Percentiles rank a stretch among this genome's conserved stretches.
Evolutionary conservation across 768 basidiomycete species (phyloP).

Genomic region (Wakefieldia striispora): DNA sequence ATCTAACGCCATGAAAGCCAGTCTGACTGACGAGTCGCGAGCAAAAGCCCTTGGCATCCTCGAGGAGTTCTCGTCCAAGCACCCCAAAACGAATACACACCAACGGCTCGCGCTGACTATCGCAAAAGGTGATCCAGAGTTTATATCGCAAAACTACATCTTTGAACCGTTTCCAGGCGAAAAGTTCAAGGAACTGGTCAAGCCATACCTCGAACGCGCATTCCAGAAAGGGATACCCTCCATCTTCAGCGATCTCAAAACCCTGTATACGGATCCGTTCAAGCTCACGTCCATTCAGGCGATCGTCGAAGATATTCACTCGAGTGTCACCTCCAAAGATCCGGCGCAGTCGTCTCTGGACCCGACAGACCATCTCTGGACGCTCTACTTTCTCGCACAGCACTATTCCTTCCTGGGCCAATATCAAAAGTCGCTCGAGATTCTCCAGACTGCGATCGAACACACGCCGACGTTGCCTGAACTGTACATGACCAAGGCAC

Average conservation of each 20-base stretch:
- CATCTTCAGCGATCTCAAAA: constrained; percentile 88
- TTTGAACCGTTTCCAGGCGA: constrained; percentile 42
- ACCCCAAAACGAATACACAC: constrained; percentile 70
- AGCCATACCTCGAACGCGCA: constrained; percentile 64
- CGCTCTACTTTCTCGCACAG: constrained; percentile 91
- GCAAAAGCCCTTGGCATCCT: constrained; percentile 56
- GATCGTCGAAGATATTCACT: constrained; percentile 55
- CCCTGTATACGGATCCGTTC: constrained; percentile 62
- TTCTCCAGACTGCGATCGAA: constrained; percentile 61
- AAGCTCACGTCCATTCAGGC: constrained; percentile 72
- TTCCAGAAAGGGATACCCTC: constrained; percentile 89
- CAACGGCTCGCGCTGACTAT: constrained; percentile 71
- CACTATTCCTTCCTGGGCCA: constrained; percentile 69
- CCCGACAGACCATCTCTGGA: constrained; percentile 90
- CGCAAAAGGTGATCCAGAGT: constrained; percentile 43
- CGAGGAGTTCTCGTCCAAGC: constrained; percentile 53
- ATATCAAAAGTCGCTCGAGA: constrained; percentile 48
- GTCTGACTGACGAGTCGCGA: constrained; percentile 48
- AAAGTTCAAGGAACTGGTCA: constrained; percentile 62
- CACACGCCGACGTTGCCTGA: constrained; percentile 97
- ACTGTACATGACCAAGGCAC: constrained; percentile 76
- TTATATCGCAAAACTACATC: background rate
- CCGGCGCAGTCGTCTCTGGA: constrained; percentile 31
- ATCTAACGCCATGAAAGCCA: constrained; percentile 31
- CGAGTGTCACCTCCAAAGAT: constrained; percentile 35